phyloP scores from a whole-genome alignment of 1,139 yeast genomes.

The Suhomyces coccinellae region DNA sequence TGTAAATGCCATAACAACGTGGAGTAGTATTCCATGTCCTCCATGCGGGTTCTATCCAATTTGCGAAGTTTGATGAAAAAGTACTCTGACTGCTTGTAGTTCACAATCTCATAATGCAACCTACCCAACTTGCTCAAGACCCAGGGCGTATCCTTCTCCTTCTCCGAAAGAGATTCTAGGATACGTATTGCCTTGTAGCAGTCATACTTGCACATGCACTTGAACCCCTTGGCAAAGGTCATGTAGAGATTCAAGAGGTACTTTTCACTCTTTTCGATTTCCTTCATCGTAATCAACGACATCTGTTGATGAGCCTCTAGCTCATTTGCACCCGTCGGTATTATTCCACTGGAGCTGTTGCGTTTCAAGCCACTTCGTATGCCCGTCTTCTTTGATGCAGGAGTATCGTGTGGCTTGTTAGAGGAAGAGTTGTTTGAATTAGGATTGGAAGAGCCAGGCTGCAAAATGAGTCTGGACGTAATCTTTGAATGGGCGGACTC shows the following conservation, averaged over 20 bases:
- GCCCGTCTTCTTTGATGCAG: constrained; percentile 15
- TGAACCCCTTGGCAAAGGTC: constrained; percentile 63
- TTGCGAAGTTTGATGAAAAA: constrained; percentile 64
- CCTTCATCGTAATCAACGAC: constrained; percentile 24
- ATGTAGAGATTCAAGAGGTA: constrained; percentile 55
- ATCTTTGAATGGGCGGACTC: constrained; percentile 46
- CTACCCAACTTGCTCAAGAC: constrained; percentile 79
- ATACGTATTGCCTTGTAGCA: constrained; percentile 78
- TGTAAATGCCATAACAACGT: constrained; percentile 93
- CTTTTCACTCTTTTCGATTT: constrained; percentile 44
- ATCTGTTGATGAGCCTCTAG: constrained; percentile 2
- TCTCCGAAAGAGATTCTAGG: constrained; percentile 60
- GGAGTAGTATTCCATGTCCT: constrained; percentile 90
- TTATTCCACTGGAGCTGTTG: constrained; percentile 26
- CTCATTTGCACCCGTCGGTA: constrained; percentile 10
- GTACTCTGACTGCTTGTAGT: constrained; percentile 73
- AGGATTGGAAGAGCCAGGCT: constrained; percentile 29
- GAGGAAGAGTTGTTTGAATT: constrained; percentile 1
- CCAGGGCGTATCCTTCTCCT: constrained; percentile 80
- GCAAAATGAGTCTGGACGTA: constrained; percentile 54
- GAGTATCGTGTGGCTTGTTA: constrained; percentile 15
- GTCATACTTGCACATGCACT: constrained; percentile 67
- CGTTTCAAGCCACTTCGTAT: constrained; percentile 28
- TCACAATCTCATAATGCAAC: constrained; percentile 82
- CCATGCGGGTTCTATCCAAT: constrained; percentile 75